Conservation (phyloP, 371 early-diverging fungal genomes). For the Apophysomyces sp. region DNA sequence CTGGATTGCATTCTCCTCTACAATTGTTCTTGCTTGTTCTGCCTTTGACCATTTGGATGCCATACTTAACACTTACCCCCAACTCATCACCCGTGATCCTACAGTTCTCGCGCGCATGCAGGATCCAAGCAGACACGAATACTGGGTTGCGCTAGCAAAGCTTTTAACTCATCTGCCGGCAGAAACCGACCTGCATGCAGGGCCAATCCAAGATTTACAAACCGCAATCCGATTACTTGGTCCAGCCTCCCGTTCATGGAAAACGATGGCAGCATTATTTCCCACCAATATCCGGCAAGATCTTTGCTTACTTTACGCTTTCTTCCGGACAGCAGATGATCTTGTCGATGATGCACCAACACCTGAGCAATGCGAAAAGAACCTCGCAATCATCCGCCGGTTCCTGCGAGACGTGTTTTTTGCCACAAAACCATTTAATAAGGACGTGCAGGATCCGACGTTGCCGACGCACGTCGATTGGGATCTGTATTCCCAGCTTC, state of each 20-base stretch:
- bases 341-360: constrained; percentile 47
- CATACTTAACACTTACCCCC: constrained; percentile 32
- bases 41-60: constrained; percentile 46
- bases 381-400: constrained; percentile 25
- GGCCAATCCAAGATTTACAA: constrained; percentile 30
- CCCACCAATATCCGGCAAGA: constrained; percentile 50
- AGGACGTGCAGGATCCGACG: constrained; percentile 8
- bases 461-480: constrained; percentile 29
- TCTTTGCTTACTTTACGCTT: constrained; percentile 51
- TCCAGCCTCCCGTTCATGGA: constrained; percentile 50
- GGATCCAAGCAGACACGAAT: constrained; percentile 13
- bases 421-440: neutral
- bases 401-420: constrained; percentile 17
- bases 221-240: constrained; percentile 26
- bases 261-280: constrained; percentile 49
- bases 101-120: constrained; percentile 18
- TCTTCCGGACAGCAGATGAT: constrained; percentile 60
- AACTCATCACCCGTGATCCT: constrained; percentile 14
- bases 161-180: constrained; percentile 20
- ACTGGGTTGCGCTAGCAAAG: constrained; percentile 19
- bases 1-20: constrained; percentile 35
- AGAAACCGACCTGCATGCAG: constrained; percentile 20
- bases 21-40: constrained; percentile 35
- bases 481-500: constrained; percentile 9
- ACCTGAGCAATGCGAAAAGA: constrained; percentile 14